phyloP scores from a whole-genome alignment of 192 early-diverging fungal species.

The Tieghemiomyces parasiticus region DNA sequence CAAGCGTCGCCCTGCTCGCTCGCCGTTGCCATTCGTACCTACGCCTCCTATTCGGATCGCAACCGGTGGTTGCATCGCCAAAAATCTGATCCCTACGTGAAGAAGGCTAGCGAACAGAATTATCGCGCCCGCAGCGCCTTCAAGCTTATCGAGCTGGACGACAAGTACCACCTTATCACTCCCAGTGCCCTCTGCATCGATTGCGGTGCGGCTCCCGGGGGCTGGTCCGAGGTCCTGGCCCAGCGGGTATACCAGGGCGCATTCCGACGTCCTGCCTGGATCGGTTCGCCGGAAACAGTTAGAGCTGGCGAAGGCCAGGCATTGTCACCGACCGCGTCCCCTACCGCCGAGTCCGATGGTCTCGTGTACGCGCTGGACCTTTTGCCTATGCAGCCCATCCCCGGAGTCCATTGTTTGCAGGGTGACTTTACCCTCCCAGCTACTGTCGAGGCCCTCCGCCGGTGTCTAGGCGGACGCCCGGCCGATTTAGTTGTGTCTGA shows the following conservation, averaged over 20 bases:
- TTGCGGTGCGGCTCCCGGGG: slow-evolving; percentile 59
- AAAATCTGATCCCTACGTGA: slow-evolving; percentile 49
- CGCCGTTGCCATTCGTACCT: too few species aligned
- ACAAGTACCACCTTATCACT: slow-evolving; percentile 26
- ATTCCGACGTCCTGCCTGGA: neutral
- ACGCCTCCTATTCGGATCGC: slow-evolving; percentile 16
- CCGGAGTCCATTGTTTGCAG: slow-evolving; percentile 39
- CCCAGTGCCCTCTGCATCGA: slow-evolving; percentile 27
- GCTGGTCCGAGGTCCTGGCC: slow-evolving; percentile 61
- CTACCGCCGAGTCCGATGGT: neutral
- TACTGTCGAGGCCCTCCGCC: slow-evolving; percentile 20
- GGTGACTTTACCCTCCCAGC: slow-evolving; percentile 45
- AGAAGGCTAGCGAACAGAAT: slow-evolving; percentile 30
- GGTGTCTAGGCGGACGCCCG: slow-evolving; percentile 16
- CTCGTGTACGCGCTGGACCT: slow-evolving; percentile 55
- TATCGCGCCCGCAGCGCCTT: slow-evolving; percentile 60
- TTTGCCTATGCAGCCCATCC: slow-evolving; percentile 49
- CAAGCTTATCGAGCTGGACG: slow-evolving; percentile 46
- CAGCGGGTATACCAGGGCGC: slow-evolving; percentile 15
- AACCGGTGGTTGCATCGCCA: slow-evolving; percentile 51
- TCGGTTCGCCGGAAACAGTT: neutral
- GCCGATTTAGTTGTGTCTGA: slow-evolving; percentile 44
- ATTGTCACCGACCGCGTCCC: neutral
- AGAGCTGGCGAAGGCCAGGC: neutral
- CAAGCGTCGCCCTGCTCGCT: too few species aligned